Conservation (phyloP, 345 rosid species). For the Cochlearia excelsa region DNA sequence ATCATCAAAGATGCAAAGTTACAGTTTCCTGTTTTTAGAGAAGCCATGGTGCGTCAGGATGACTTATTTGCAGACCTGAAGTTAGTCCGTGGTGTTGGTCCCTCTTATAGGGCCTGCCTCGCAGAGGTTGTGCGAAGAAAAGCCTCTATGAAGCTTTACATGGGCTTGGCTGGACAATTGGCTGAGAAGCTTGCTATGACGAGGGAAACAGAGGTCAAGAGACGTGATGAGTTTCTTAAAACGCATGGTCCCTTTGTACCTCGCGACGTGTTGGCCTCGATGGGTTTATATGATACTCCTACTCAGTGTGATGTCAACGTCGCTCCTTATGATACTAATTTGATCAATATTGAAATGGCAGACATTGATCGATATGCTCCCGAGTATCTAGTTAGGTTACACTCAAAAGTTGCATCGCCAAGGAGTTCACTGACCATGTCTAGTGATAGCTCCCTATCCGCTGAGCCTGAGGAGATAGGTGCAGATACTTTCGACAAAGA, state of each 20-base stretch:
- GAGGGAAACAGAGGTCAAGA: slow-evolving; percentile 84
- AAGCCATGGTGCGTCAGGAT: slow-evolving; percentile 87
- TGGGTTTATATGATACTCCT: slow-evolving; percentile 85
- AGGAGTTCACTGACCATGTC: slow-evolving; percentile 64
- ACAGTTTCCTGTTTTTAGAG: slow-evolving; percentile 92
- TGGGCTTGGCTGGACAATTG: slow-evolving; percentile 98
- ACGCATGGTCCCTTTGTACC: slow-evolving; percentile 64
- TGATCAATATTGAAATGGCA: slow-evolving; percentile 72
- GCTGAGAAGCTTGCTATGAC: slow-evolving; percentile 93
- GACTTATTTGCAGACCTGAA: slow-evolving; percentile 65
- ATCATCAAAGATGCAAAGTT: slow-evolving; percentile 81
- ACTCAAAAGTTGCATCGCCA: slow-evolving; percentile 47
- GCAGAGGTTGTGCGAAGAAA: slow-evolving; percentile 92
- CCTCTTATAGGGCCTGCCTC: slow-evolving; percentile 95
- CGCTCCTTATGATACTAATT: slow-evolving; percentile 72
- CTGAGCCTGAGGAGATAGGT: slow-evolving; percentile 53
- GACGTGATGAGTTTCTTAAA: slow-evolving; percentile 84
- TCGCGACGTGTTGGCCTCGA: slow-evolving; percentile 63
- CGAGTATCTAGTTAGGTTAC: slow-evolving; percentile 60
- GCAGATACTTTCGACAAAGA: slow-evolving; percentile 46
- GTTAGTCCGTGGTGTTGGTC: slow-evolving; percentile 73
- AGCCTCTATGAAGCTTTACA: slow-evolving; percentile 89
- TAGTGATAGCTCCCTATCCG: slow-evolving; percentile 58
- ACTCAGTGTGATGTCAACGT: slow-evolving; percentile 91
- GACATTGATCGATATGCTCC: slow-evolving; percentile 87